Base-by-base conservation (phyloP, 805 yeast species). In the Starmerella roubikii region DNA sequence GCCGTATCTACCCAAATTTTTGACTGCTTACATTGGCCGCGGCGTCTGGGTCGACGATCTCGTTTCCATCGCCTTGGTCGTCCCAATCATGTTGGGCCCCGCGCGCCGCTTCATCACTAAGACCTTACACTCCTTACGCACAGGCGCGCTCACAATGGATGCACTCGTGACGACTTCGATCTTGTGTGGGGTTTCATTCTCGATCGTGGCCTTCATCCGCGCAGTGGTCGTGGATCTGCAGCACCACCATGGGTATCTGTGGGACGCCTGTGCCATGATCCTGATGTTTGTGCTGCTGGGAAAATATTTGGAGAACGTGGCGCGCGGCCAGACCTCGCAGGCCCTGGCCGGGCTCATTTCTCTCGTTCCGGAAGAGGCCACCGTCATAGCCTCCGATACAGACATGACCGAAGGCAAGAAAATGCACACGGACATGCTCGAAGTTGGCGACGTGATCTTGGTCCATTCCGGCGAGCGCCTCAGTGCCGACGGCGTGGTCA, bases 281-380 rank as follows among this genome's bases (percentile, higher is more conserved):
- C 68, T 88, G 36, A 62, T 76, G 4, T 91, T 85, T 57, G 85
- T 91, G 21, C 71, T 91, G 8, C 62, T 85, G 32, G 99, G 99
- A 2, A 88, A 91, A 60, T 80, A 82, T 71, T 64, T 86, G 18
- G 99, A 91, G 54, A 82, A 81, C 58, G 74, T 71, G 47, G 97
- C 98, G 2, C 84, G 91, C 54, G 94, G 97, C 3, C 83, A 81
- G 42, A 91, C 97, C 0, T 82, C 96, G 0, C 71, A 82, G 3
- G 93, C 97, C 0, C 66, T 91, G 30, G 78, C 95, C 0, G 74
- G 76, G 47, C 66, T 91, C 32, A 67, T 93, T 32, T 76, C 86
- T 2, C 62, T 91, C 39, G 71, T 93, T 0, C 96, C 98, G 1
- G 68, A 82, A 1, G 65, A 68, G 2, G 86, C 96, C 48, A 61